A percentile compares a stretch with the other conserved stretches of the same genome.
Conservation (phyloP, 1,284 basidiomycete genomes). For the Moniliophthora roreri region DNA sequence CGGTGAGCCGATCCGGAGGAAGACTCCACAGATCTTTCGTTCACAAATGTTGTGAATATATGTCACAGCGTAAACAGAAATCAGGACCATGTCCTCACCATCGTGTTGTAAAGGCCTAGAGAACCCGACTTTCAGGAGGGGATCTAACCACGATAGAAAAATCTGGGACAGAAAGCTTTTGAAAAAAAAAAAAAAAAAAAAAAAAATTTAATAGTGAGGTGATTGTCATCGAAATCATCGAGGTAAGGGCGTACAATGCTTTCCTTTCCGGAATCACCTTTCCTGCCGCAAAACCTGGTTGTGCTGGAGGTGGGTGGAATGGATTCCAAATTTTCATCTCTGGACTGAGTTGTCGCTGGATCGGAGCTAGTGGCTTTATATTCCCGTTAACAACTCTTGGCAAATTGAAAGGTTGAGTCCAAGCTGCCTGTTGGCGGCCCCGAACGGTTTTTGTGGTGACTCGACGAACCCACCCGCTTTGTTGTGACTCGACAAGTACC, state of each 20-base stretch:
- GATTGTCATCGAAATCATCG: no score
- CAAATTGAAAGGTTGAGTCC: no score
- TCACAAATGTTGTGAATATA: neutral
- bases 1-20: conserved; percentile 26
- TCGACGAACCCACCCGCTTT: no score
- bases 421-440: no score
- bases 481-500: no score
- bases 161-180: conserved; percentile 5
- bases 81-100: conserved; percentile 23
- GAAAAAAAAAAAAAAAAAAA: conserved; percentile 5
- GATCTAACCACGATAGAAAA: conserved; percentile 38
- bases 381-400: no score
- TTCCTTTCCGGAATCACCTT: conserved; percentile 22
- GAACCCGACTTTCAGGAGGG: conserved; percentile 40
- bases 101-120: conserved; percentile 41
- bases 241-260: conserved; percentile 23
- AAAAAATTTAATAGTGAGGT: no score
- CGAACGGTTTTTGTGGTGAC: no score
- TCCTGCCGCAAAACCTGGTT: conserved; percentile 17
- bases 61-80: neutral
- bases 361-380: no score
- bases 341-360: no score
- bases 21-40: conserved; percentile 37
- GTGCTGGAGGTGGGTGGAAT: conserved; percentile 19
- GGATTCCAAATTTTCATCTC: conserved; percentile 12